phyloP scores from a whole-genome alignment of 2,329 filamentous ascomycete genomes.

The Teratosphaeria pseudoeucalypti region DNA sequence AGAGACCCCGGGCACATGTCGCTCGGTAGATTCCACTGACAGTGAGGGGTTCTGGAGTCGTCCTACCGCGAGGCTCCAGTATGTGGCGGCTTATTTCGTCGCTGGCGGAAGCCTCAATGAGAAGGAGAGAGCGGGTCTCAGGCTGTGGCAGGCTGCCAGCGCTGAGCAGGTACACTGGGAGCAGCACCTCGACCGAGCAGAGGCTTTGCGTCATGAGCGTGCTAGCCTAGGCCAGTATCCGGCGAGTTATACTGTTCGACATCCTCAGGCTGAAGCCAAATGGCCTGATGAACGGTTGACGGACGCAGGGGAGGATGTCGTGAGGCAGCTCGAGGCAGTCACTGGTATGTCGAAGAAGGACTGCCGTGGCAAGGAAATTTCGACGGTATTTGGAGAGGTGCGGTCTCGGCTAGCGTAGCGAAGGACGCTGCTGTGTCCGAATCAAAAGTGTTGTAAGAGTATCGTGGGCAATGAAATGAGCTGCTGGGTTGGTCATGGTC shows the following conservation, averaged over 20 bases:
- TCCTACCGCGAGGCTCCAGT: constrained; percentile 12
- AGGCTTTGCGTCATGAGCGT: not conserved
- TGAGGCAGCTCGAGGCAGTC: constrained; percentile 4
- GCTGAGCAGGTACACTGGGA: constrained; percentile 12
- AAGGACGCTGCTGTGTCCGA: not conserved
- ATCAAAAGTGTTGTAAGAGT: not conserved
- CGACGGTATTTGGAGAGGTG: not conserved
- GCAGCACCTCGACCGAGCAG: not conserved
- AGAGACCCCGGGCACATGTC: constrained; percentile 3
- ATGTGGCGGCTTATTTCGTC: constrained; percentile 10
- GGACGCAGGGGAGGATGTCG: not conserved
- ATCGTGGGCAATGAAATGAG: not conserved
- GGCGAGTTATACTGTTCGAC: not conserved
- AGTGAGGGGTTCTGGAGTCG: constrained; percentile 10
- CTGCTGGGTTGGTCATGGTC: too few species aligned
- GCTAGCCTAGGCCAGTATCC: not conserved
- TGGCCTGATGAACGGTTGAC: not conserved
- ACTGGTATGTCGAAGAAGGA: constrained; percentile 8
- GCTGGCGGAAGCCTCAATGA: constrained; percentile 8
- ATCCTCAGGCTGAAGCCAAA: not conserved
- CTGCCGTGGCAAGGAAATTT: constrained; percentile 11
- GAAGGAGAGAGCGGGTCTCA: constrained; percentile 10
- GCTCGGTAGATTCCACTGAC: constrained; percentile 8
- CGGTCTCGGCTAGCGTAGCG: not conserved
- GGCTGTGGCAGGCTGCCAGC: constrained; percentile 13